Conservation (phyloP, 164 flowering plant species). For the Stephania cephalantha region DNA sequence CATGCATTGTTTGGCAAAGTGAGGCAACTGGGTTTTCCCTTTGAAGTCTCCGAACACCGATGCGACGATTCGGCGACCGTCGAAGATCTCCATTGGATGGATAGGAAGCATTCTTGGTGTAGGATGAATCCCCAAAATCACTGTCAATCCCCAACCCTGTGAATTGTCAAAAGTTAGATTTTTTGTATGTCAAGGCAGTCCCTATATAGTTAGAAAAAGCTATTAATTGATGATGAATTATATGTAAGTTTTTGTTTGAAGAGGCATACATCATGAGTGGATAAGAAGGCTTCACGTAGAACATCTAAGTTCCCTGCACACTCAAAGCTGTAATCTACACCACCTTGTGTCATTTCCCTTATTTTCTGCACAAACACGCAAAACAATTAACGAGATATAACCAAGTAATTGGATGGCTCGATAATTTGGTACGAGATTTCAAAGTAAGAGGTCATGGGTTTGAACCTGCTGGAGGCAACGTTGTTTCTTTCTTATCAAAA, state of each 20-base stretch:
- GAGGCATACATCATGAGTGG: constrained; percentile 50
- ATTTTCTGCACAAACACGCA: constrained; percentile 41
- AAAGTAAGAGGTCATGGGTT: no score
- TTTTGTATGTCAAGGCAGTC: no score
- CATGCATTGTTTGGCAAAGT: constrained; percentile 46
- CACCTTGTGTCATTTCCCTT: constrained; percentile 49
- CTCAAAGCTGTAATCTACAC: constrained; percentile 73
- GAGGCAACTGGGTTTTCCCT: constrained; percentile 59
- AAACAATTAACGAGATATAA: no score
- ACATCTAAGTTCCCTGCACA: constrained; percentile 62
- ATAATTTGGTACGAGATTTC: no score
- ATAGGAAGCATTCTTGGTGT: constrained; percentile 53
- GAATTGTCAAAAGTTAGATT: background rate
- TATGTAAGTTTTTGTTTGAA: background rate
- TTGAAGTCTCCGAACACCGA: constrained; percentile 70
- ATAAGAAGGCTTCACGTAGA: constrained; percentile 64
- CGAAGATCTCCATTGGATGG: constrained; percentile 78
- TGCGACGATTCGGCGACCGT: constrained; percentile 42
- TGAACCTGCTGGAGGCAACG: no score
- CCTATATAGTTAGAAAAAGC: no score
- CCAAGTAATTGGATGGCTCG: no score
- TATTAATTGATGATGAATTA: background rate
- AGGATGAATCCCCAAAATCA: constrained; percentile 58
- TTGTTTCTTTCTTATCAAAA: no score
- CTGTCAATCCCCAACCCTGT: constrained; percentile 79